These are phyloP conservation scores for Rhodomyrtus tomentosa DNA, from an alignment of 345 rosid species.

Conservation along the genomic window DNA sequence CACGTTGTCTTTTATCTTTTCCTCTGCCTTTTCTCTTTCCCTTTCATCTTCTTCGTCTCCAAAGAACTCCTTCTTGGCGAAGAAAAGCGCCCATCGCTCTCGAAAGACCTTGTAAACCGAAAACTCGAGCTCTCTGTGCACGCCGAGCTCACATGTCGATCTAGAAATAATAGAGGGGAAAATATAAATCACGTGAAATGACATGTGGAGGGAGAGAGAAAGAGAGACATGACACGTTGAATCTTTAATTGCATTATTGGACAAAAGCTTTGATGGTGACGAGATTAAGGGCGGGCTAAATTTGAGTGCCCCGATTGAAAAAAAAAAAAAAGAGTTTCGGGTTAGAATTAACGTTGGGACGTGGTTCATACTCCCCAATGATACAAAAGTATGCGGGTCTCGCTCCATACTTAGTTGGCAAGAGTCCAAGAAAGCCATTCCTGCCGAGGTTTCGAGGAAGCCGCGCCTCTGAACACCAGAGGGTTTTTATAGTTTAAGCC, in stretches of 20 bases:
- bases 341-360: too few species aligned
- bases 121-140: not conserved
- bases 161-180: not conserved
- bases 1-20: not conserved
- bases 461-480: too few species aligned
- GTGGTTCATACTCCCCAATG: too few species aligned
- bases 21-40: not conserved
- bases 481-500: too few species aligned
- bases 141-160: fast-evolving
- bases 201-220: fast-evolving
- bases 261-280: not conserved
- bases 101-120: not conserved
- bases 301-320: too few species aligned
- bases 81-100: not conserved
- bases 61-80: not conserved
- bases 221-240: fast-evolving
- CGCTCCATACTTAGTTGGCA: too few species aligned
- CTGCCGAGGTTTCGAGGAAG: too few species aligned
- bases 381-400: too few species aligned
- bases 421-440: too few species aligned
- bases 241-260: not conserved
- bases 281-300: too few species aligned
- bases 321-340: fast-evolving
- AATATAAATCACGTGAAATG: not conserved
- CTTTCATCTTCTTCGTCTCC: not conserved